A percentile compares a stretch with the other conserved stretches of the same genome.
These are phyloP conservation scores for Colletotrichum sidae DNA, from an alignment of 2,329 filamentous ascomycete species.

Conservation along the genomic window DNA sequence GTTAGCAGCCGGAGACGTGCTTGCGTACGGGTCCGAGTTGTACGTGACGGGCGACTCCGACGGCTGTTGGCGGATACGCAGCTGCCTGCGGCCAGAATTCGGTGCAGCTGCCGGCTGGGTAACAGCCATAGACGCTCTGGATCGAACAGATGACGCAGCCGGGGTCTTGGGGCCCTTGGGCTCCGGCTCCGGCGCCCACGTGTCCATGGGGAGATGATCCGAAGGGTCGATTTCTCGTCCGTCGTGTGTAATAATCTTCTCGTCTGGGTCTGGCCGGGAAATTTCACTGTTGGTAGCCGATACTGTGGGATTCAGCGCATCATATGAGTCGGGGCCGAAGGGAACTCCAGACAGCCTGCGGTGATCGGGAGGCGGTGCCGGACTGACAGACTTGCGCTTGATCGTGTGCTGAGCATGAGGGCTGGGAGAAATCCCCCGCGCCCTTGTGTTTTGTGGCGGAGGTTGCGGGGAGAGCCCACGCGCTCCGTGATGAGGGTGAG, in stretches of 20 bases:
- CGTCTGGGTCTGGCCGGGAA: conserved; percentile 59
- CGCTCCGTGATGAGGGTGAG: conserved; percentile 61
- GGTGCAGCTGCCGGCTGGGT: conserved; percentile 63
- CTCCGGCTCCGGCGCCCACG: conserved; percentile 82
- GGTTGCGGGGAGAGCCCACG: conserved; percentile 35
- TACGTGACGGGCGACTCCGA: conserved; percentile 50
- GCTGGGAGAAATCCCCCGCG: conserved; percentile 54
- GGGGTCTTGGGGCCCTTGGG: conserved; percentile 49
- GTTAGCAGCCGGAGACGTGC: conserved; percentile 46
- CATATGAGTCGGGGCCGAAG: conserved; percentile 82
- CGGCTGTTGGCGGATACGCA: conserved; percentile 65
- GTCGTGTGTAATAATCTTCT: conserved; percentile 81
- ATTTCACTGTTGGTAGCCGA: conserved; percentile 41
- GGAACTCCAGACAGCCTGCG: conserved; percentile 71
- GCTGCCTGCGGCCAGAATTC: conserved; percentile 58
- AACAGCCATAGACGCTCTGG: conserved; percentile 61
- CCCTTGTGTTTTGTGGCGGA: conserved; percentile 51
- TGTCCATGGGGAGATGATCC: conserved; percentile 81
- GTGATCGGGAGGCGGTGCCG: conserved; percentile 66
- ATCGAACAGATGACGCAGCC: conserved; percentile 40
- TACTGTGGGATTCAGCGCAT: conserved; percentile 74
- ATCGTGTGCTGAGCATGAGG: conserved; percentile 64
- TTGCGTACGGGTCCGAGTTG: conserved; percentile 44
- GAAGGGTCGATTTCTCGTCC: conserved; percentile 83
- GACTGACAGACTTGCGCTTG: conserved; percentile 80